A percentile compares a stretch with the other conserved stretches of the same genome.
Conservation (phyloP, 2,329 filamentous ascomycete genomes). For the Beauveria pseudobassiana region DNA sequence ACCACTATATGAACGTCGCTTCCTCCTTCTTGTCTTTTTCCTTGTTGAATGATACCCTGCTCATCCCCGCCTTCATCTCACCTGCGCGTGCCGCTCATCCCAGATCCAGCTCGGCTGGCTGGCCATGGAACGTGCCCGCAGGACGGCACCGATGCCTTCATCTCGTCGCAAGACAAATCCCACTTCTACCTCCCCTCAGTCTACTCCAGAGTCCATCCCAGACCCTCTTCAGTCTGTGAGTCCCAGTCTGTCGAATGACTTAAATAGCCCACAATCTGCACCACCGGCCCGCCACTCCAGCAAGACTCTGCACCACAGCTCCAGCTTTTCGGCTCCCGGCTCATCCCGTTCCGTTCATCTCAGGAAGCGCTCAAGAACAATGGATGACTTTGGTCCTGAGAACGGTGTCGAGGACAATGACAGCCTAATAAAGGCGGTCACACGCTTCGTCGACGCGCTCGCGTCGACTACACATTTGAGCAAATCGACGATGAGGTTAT, state of each 20-base stretch:
- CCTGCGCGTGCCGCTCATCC: slow-evolving; percentile 5
- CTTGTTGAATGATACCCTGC: slow-evolving; percentile 5
- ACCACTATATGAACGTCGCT: background rate
- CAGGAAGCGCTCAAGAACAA: slow-evolving; percentile 37
- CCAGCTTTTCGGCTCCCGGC: slow-evolving; percentile 30
- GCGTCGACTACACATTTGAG: slow-evolving; percentile 50
- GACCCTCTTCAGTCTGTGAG: slow-evolving; percentile 25
- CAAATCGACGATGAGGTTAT: slow-evolving; percentile 42
- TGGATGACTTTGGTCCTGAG: slow-evolving; percentile 27
- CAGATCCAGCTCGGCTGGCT: slow-evolving; percentile 10
- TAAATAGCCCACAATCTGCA: slow-evolving; percentile 25
- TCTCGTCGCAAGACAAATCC: slow-evolving; percentile 25
- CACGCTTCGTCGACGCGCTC: slow-evolving; percentile 48
- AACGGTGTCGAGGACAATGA: slow-evolving; percentile 38
- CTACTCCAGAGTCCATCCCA: slow-evolving; percentile 24
- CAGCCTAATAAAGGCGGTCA: slow-evolving; percentile 49
- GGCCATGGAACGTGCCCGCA: slow-evolving; percentile 30
- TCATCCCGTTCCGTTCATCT: slow-evolving; percentile 22
- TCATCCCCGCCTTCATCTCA: background rate
- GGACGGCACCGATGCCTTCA: slow-evolving; percentile 18
- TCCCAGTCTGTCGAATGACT: slow-evolving; percentile 25
- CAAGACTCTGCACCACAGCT: slow-evolving; percentile 28
- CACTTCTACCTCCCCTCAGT: slow-evolving; percentile 27
- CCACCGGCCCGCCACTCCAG: slow-evolving; percentile 25
- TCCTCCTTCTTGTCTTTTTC: background rate